Evolutionary conservation across 2,329 filamentous ascomycete genomes (phyloP), one percentile per base, ranked within the genome.

Genomic region (Thielaviopsis musarum): DNA sequence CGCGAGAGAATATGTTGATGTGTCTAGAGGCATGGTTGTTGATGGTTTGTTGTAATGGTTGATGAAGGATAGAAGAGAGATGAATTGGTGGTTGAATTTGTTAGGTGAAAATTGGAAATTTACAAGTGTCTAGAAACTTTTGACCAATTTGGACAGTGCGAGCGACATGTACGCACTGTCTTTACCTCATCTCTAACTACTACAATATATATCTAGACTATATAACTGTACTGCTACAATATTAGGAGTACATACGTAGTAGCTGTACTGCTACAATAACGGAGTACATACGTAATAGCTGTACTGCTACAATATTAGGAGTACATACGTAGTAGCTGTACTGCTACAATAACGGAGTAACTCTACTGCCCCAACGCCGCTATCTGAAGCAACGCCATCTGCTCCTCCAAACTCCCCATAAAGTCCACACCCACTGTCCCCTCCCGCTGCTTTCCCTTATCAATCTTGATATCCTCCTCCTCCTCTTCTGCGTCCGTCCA

Each of bases 1-100:
- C 63, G 89, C 90, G 63, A 96, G 82, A 56, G 83, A 83, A 77
- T 96, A 97, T 57, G 88, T 90, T 13, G 88, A 91, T 7, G 90
- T 95, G 73, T 96, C 91, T 70, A 97, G 88, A 61, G 91, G 91
- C 91, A 96, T 96, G 21, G 38, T 34, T 56, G 7, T 12, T 53
- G 48, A 26, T n/a, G 9, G 34, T n/a, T 38, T 30, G n/a, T 15
- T 58, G 52, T 22, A 19, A 22, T 22, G 24, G 22, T 28, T 34
- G 30, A 28, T 54, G 4, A 15, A 30, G 52, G 26, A 22, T n/a
- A n/a, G 52, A 30, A 30, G 52, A 19, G 12, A 2, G 7, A 54
- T 54, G 21, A 12, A 6, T 5, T 34, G 30, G 38, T 45, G 15
- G 17, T 45, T 45, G 17, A 45, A 15, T 15, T 17, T 17, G 38